Base-by-base conservation (phyloP, 495 filamentous ascomycete genomes). In the Penicillium malachiteum region DNA sequence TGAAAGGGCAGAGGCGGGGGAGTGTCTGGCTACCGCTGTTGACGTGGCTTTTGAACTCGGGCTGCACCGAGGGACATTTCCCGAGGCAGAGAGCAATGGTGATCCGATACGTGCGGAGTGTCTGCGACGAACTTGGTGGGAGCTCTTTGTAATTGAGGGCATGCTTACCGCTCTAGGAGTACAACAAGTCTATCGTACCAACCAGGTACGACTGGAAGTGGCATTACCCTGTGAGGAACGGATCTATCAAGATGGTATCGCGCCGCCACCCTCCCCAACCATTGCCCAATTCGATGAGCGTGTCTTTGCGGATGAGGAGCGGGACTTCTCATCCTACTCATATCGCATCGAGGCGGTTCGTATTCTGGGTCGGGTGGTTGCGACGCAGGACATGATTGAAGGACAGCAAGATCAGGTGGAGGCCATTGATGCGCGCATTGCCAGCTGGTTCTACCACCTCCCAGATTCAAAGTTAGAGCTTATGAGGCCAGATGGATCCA, bases 111-210 rank as follows among this genome's bases (percentile, higher is more conserved):
- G 87, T 6, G 86, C 83, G 35, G 92, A 96, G 65, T 87, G 87
- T 64, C 84, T 89, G 80, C 79, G 91, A 26, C 81, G 92, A 39
- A 96, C 91, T 13, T 96, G 90, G 91, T 96, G 91, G 91, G 90
- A 95, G 59, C 69, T 96, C 46, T 95, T 87, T 64, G 82, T 92
- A 40, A 81, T 90, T 12, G 91, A 96, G 62, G 78, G 74, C 9
- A 68, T 83, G 60, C 58, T 83, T 51, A 80, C 82, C 7, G 78
- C 74, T 5, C 67, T 78, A 1, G 75, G 75, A 0, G 64, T 76
- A 7, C 72, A 73, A 46, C 56, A 48, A 6, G 63, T 52, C 5
- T 71, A 69, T 43, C 74, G 73, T 43, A 70, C 71, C 7, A 70
- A 64, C 47, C 40, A 58, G 51, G 63, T 78, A 16, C 66, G 69